These are phyloP conservation scores for Candida cerambycidarum DNA, from an alignment of 805 yeast genomes.

Conservation along the genomic window DNA sequence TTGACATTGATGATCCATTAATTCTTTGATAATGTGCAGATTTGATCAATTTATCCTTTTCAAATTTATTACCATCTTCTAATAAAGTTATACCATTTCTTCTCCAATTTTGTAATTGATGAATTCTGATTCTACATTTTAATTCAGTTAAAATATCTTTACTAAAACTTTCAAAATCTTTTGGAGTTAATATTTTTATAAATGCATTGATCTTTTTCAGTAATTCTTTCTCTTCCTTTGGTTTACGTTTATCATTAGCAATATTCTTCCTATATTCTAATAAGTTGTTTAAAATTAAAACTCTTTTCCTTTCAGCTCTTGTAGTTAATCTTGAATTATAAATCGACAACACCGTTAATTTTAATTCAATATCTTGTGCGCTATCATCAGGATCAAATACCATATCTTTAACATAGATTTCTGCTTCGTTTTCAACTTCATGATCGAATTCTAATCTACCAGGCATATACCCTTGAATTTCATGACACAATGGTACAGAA, in stretches of 20 bases:
- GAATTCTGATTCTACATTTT: constrained; percentile 74
- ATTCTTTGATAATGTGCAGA: constrained; percentile 60
- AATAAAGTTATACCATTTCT: constrained; percentile 81
- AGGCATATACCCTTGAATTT: constrained; percentile 97
- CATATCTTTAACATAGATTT: constrained; percentile 91
- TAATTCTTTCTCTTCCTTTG: constrained; percentile 87
- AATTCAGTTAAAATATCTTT: constrained; percentile 76
- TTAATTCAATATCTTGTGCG: constrained; percentile 83
- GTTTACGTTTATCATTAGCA: constrained; percentile 77
- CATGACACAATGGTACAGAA: constrained; percentile 94
- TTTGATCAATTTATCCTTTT: constrained; percentile 78
- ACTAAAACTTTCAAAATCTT: constrained; percentile 75
- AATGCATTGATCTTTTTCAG: constrained; percentile 73
- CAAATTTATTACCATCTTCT: constrained; percentile 82
- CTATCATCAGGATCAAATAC: constrained; percentile 91
- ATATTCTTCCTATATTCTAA: constrained; percentile 83
- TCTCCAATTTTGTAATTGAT: constrained; percentile 92
- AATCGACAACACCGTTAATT: constrained; percentile 81
- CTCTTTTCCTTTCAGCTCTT: constrained; percentile 89
- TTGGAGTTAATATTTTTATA: constrained; percentile 75
- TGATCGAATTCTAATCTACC: constrained; percentile 96
- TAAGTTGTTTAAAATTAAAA: constrained; percentile 70
- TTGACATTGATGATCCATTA: constrained; percentile 30
- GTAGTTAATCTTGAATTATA: constrained; percentile 86
- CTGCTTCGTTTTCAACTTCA: constrained; percentile 97